Evolutionary conservation across 345 rosid genomes (phyloP), one percentile per base, ranked within the genome.

Genomic region (Trapa bicornis): DNA sequence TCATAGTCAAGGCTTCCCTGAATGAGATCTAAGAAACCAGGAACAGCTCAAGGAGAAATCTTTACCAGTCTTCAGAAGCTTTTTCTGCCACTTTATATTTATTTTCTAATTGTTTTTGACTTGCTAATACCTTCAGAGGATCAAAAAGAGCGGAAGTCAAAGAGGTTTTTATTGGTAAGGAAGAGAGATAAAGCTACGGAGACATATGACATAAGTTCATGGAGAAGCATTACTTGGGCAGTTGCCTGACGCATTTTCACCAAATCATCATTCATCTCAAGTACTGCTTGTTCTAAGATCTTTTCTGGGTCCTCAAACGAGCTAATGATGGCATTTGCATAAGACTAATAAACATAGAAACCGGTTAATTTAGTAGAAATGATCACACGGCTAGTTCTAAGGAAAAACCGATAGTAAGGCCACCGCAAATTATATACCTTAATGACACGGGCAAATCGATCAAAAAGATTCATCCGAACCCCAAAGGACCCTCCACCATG

Each of bases 221-320:
- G 13, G 36, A 45, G 36, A 67, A 12, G 35, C 39, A 75, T 39
- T 73, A 86, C 92, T 74, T 85, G 88, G 68, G 96, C 96, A 69
- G 96, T 85, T 61, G 96, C 92, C 74, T 89, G 90, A 52, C 90
- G 87, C 92, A 89, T 85, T 78, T 86, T 86, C 10, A 75, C 78
- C 77, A 86, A 79, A 80, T 89, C 92, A 70, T 74, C 82, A 67
- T 86, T 86, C 96, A 89, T 86, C 74, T 86, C 92, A 68, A 82
- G 80, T 3, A 89, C 88, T 42, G 90, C 76, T 75, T 86, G 96
- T 66, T 89, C 96, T 64, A 89, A 74, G 60, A 89, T 85, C 76
- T 89, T 89, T 80, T 86, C 92, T 0, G 92, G 96, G 70, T 86
- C 89, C 78, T 89, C 96, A 37, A 89, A 89, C 36, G 83, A 69